These are phyloP conservation scores for Ziziphus jujuba DNA, from an alignment of 306 rosid genomes.

Conservation along the genomic window DNA sequence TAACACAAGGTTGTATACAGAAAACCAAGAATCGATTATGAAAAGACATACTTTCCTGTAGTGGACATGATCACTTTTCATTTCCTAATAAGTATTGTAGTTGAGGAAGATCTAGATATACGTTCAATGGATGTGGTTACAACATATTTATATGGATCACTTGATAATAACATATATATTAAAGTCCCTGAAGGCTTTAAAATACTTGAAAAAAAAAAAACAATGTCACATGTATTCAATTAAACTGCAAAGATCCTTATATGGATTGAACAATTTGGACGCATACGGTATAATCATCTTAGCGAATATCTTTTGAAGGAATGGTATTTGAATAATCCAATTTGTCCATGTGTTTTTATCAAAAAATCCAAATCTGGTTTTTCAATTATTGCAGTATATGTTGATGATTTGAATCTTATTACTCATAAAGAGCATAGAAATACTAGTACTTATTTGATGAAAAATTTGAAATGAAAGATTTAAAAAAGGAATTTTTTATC, in stretches of 20 bases:
- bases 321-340: background rate
- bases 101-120: background rate
- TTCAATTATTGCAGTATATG: background rate
- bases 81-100: background rate
- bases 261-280: background rate
- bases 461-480: constrained; percentile 8
- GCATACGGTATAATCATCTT: background rate
- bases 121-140: background rate
- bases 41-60: background rate
- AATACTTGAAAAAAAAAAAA: background rate
- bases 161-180: too few relatives aligned
- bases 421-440: background rate
- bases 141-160: constrained; percentile 5
- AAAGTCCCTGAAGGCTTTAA: too few relatives aligned
- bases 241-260: background rate
- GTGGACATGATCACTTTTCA: background rate
- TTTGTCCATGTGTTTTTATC: background rate
- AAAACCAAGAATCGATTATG: background rate
- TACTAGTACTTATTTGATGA: background rate
- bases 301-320: background rate
- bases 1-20: background rate
- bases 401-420: constrained; percentile 6
- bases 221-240: background rate
- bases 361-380: background rate
- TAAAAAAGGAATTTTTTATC: background rate